Evolutionary conservation across 768 basidiomycete species (phyloP).

Genomic region (Solioccasus polychromus): DNA sequence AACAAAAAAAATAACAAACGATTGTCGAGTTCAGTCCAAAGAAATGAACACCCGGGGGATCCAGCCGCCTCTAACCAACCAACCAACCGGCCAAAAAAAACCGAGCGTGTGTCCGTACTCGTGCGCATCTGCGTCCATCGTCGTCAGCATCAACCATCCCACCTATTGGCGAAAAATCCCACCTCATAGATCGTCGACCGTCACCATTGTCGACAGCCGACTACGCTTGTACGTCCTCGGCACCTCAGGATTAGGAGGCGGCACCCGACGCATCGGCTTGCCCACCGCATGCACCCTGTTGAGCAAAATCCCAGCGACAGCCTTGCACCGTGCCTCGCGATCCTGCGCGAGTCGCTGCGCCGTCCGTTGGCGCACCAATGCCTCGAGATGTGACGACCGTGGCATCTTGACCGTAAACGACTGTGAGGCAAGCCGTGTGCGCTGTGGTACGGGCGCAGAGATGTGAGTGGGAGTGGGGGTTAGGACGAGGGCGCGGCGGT

Average conservation of each 20-base stretch:
- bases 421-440: constrained; percentile 29
- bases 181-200: constrained; percentile 38
- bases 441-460: constrained; percentile 22
- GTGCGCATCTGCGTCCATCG: no score
- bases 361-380: constrained; percentile 29
- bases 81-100: no score
- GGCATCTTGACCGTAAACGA: constrained; percentile 27
- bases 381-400: constrained; percentile 19
- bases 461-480: constrained; percentile 7
- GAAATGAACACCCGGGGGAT: no score
- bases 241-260: constrained; percentile 24
- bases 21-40: no score
- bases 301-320: constrained; percentile 58
- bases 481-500: constrained; percentile 16
- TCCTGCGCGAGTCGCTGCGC: constrained; percentile 34
- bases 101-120: no score
- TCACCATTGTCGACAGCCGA: constrained; percentile 49
- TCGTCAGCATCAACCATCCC: no score
- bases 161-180: no score
- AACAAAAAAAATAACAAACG: no score
- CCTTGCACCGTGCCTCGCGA: constrained; percentile 42
- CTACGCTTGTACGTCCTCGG: constrained; percentile 50
- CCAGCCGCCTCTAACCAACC: neutral
- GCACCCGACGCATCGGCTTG: constrained; percentile 48
- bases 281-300: constrained; percentile 51